These are phyloP conservation scores for Pseudoscleropodium purum DNA, from an alignment of 225 moss, liverwort and hornwort genomes.

Conservation along the genomic window DNA sequence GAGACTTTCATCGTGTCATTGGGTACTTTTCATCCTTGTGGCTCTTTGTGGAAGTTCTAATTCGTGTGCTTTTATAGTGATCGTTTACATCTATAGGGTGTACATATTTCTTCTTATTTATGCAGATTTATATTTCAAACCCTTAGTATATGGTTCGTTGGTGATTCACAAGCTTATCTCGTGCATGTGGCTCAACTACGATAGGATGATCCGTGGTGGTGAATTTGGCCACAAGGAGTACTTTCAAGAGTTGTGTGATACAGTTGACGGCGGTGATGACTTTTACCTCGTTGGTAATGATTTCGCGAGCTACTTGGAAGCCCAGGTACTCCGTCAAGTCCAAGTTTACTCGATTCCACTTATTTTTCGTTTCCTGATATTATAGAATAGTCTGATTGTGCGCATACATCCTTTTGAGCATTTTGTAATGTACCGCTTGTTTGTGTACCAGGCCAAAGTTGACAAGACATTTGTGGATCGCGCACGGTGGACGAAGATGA, in stretches of 20 bases:
- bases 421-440: background rate
- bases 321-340: conserved; percentile 36
- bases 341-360: background rate
- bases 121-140: background rate
- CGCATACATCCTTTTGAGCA: background rate
- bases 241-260: conserved; percentile 68
- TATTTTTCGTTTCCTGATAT: background rate
- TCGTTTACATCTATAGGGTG: background rate
- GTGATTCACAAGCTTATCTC: background rate
- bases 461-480: conserved; percentile 69
- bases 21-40: conserved; percentile 34
- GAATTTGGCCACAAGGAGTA: conserved; percentile 80
- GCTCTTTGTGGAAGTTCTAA: background rate
- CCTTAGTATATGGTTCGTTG: background rate
- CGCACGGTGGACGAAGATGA: conserved; percentile 66
- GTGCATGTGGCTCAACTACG: background rate
- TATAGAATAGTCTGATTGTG: background rate
- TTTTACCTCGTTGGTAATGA: conserved; percentile 74
- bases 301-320: conserved; percentile 74
- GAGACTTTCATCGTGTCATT: conserved; percentile 59
- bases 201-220: conserved; percentile 72
- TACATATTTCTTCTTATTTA: background rate
- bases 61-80: background rate
- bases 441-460: conserved; percentile 47
- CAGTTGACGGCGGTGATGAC: conserved; percentile 70